phyloP scores from a whole-genome alignment of 148 eudicot species.

The Fagopyrum tataricum region DNA sequence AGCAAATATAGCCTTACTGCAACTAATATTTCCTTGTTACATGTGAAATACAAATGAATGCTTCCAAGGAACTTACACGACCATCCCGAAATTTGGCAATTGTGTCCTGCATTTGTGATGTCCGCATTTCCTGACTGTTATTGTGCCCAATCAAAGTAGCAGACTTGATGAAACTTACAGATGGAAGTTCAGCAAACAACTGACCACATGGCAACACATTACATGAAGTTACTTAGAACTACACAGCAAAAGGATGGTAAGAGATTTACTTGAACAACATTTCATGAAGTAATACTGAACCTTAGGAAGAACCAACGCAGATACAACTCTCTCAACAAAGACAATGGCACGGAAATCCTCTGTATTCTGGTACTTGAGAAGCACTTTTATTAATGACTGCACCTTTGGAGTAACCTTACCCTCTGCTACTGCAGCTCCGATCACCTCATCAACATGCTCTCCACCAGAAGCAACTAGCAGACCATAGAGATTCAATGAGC shows the following conservation, averaged over 20 bases:
- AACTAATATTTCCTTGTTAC: neutral
- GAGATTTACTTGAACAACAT: neutral
- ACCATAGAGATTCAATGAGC: neutral
- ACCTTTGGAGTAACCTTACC: slow-evolving; percentile 98
- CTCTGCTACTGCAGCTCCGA: slow-evolving; percentile 98
- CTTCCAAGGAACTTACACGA: slow-evolving; percentile 54
- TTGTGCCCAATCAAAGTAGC: slow-evolving; percentile 97
- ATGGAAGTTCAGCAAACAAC: slow-evolving; percentile 97
- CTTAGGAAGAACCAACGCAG: slow-evolving; percentile 99
- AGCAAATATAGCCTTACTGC: neutral
- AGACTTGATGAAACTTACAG: slow-evolving; percentile 67
- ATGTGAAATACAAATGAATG: neutral
- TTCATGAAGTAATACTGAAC: slow-evolving; percentile 24
- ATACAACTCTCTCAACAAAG: slow-evolving; percentile 93
- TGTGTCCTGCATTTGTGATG: slow-evolving; percentile 93
- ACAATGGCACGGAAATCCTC: slow-evolving; percentile 90
- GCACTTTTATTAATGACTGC: slow-evolving; percentile 81
- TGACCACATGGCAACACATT: slow-evolving; percentile 26
- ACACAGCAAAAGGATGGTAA: slow-evolving; percentile 13
- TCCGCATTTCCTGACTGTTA: slow-evolving; percentile 94
- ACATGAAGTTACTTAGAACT: slow-evolving; percentile 10
- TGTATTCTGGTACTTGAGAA: slow-evolving; percentile 83
- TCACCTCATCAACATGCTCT: slow-evolving; percentile 90
- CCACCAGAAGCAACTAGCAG: slow-evolving; percentile 86
- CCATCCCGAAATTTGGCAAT: slow-evolving; percentile 89